These are phyloP conservation scores for Auriscalpium orientale DNA, from an alignment of 768 basidiomycete species.

Conservation along the genomic window DNA sequence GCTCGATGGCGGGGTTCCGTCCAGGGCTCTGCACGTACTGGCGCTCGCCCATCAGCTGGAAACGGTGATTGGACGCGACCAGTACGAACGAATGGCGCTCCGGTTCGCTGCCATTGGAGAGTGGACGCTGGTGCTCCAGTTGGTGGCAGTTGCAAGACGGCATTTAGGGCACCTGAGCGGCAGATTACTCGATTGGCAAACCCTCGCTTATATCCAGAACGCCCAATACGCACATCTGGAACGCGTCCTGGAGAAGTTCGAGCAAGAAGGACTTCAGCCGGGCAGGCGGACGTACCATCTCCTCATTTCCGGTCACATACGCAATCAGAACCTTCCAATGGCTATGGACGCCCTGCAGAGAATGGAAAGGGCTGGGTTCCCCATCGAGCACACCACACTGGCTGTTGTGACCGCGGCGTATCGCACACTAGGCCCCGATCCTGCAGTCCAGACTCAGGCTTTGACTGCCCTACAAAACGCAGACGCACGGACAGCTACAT, in stretches of 20 bases:
- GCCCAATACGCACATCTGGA: constrained; percentile 36
- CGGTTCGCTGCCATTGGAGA: constrained; percentile 37
- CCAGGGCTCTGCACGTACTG: constrained; percentile 38
- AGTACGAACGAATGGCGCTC: constrained; percentile 51
- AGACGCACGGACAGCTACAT: constrained; percentile 34
- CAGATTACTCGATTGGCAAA: constrained; percentile 65
- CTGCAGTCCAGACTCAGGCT: constrained; percentile 43
- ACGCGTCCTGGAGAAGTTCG: constrained; percentile 44
- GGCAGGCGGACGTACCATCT: constrained; percentile 62
- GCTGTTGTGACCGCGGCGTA: constrained; percentile 52
- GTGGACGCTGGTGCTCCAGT: constrained; percentile 44
- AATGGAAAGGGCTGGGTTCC: constrained; percentile 54
- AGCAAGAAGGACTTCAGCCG: constrained; percentile 36
- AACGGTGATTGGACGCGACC: constrained; percentile 39
- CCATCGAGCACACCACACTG: constrained; percentile 50
- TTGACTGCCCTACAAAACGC: constrained; percentile 39
- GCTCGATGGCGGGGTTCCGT: constrained; percentile 20
- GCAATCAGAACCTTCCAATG: constrained; percentile 53
- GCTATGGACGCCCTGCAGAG: constrained; percentile 44
- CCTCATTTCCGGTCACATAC: constrained; percentile 58
- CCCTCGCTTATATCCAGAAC: constrained; percentile 51
- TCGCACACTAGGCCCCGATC: constrained; percentile 51
- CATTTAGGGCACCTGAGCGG: constrained; percentile 42
- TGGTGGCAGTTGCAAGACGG: constrained; percentile 41
- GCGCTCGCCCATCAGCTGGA: constrained; percentile 42